Conservation (phyloP, 192 early-diverging fungal species). For the Chytriomyces sp. region DNA sequence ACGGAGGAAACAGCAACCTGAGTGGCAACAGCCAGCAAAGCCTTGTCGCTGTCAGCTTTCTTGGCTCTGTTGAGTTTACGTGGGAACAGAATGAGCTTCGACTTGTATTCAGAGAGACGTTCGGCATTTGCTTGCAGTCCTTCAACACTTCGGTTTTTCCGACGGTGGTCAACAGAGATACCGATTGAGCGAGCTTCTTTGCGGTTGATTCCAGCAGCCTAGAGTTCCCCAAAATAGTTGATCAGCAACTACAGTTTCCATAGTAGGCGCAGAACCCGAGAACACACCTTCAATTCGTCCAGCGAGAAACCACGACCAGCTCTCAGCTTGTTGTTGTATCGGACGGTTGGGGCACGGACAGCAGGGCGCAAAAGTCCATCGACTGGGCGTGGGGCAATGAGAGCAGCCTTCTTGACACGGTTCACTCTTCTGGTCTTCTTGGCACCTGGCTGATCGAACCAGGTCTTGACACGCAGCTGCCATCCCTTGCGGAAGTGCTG, state of each 20-base stretch:
- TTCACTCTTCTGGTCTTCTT: constrained; percentile 89
- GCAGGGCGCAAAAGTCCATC: constrained; percentile 96
- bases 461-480: constrained; percentile 94
- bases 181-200: constrained; percentile 95
- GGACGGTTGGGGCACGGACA: constrained; percentile 93
- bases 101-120: constrained; percentile 92
- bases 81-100: constrained; percentile 96
- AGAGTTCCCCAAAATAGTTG: constrained; percentile 12
- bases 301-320: constrained; percentile 97
- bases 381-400: constrained; percentile 93
- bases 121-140: constrained; percentile 88
- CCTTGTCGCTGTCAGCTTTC: constrained; percentile 67
- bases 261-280: background rate
- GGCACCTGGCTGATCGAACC: constrained; percentile 97
- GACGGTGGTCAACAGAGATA: constrained; percentile 95
- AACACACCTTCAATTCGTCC: constrained; percentile 92
- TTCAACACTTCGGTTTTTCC: constrained; percentile 94
- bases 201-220: constrained; percentile 89
- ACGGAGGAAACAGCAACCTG: constrained; percentile 67
- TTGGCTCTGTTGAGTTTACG: constrained; percentile 89
- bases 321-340: constrained; percentile 98
- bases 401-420: constrained; percentile 93
- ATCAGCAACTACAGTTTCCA: background rate
- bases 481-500: constrained; percentile 98
- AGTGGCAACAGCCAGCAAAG: constrained; percentile 56